These are phyloP conservation scores for Solanum hybrid DNA, from an alignment of 305 asterid genomes.

Conservation along the genomic window DNA sequence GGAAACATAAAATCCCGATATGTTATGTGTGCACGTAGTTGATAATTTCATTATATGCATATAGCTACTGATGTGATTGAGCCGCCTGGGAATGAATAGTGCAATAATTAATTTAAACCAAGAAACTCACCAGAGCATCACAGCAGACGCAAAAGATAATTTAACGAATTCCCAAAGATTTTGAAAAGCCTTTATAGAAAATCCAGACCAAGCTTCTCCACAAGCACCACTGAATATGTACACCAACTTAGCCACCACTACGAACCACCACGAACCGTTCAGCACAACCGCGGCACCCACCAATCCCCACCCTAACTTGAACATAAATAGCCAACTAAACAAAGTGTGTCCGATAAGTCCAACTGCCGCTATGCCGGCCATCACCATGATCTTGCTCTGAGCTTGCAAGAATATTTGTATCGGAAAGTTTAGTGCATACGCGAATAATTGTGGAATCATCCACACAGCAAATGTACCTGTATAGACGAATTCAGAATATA, in stretches of 20 bases:
- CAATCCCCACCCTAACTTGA: slow-evolving; percentile 48
- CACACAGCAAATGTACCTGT: slow-evolving; percentile 23
- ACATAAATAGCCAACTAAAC: slow-evolving; percentile 48
- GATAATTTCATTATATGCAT: neutral
- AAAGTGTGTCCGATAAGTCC: slow-evolving; percentile 26
- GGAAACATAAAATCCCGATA: neutral
- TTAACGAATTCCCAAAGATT: slow-evolving; percentile 34
- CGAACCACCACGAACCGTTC: slow-evolving; percentile 55
- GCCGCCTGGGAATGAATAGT: too few species aligned
- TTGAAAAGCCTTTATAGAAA: slow-evolving; percentile 38
- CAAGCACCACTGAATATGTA: slow-evolving; percentile 37
- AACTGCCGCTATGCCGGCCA: slow-evolving; percentile 36
- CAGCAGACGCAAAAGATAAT: slow-evolving; percentile 47
- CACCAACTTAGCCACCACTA: slow-evolving; percentile 35
- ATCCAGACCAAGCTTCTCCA: slow-evolving; percentile 51
- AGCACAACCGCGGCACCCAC: slow-evolving; percentile 39
- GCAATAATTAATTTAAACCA: neutral
- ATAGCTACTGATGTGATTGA: too few species aligned
- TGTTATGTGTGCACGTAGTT: neutral
- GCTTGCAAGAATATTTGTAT: slow-evolving; percentile 48
- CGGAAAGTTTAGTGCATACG: slow-evolving; percentile 47
- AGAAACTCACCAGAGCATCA: slow-evolving; percentile 47
- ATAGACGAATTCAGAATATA: neutral
- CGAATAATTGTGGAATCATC: slow-evolving; percentile 69
- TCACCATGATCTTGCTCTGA: slow-evolving; percentile 51